Percentiles rank a stretch among this genome's conserved stretches.
Evolutionary conservation across 768 basidiomycete species (phyloP).

Genomic region (Mycena sanguinolenta): DNA sequence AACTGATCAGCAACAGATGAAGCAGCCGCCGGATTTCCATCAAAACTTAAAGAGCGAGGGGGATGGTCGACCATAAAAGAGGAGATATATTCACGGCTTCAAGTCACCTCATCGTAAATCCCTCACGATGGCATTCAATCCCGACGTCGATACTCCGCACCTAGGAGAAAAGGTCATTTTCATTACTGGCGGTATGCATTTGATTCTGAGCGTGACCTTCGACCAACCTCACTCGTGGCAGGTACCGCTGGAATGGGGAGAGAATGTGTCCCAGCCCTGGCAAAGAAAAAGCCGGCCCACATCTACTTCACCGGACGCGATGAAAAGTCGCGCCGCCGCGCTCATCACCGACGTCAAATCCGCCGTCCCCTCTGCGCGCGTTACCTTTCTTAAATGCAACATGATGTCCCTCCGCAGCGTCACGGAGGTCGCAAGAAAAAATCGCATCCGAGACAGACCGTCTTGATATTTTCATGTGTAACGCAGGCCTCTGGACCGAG

Average conservation of each 20-base stretch:
- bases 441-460: conserved; percentile 10
- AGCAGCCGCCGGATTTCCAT: no score
- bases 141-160: no score
- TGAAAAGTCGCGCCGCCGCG: conserved; percentile 11
- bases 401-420: conserved; percentile 29
- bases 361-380: background rate
- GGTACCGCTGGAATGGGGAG: conserved; percentile 1
- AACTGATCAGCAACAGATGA: no score
- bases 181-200: no score
- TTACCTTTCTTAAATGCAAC: conserved; percentile 29
- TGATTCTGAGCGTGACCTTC: no score
- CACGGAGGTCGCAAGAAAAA: conserved; percentile 2
- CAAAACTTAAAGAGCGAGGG: no score
- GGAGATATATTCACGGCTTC: no score
- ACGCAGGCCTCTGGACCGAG: conserved; percentile 22
- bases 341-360: background rate
- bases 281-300: conserved; percentile 17
- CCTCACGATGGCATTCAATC: no score
- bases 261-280: conserved; percentile 15
- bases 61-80: no score
- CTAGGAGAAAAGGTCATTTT: no score
- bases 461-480: conserved; percentile 29
- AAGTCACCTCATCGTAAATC: no score
- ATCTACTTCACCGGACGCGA: conserved; percentile 22
- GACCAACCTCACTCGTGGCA: no score